A percentile compares a stretch with the other conserved stretches of the same genome.
These are phyloP conservation scores for Imleria badia DNA, from an alignment of 768 basidiomycete species.

Conservation along the genomic window DNA sequence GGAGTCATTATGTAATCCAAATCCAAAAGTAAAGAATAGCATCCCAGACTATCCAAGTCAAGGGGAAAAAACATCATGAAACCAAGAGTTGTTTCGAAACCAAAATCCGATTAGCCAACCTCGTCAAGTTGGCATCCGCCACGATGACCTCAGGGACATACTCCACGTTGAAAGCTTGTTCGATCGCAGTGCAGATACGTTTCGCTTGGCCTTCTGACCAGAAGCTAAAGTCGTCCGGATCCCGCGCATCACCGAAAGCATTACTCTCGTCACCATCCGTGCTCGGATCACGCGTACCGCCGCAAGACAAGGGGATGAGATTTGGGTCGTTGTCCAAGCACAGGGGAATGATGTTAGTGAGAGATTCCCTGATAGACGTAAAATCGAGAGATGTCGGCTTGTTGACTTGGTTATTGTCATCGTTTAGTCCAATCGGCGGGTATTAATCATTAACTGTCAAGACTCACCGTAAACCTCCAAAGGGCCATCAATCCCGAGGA, in stretches of 20 bases:
- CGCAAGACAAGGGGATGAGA: conserved; percentile 72
- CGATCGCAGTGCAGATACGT: conserved; percentile 76
- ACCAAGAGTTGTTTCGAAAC: conserved; percentile 64
- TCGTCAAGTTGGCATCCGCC: conserved; percentile 90
- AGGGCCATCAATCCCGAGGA: conserved; percentile 82
- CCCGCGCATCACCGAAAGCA: conserved; percentile 44
- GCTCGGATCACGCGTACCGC: conserved; percentile 30
- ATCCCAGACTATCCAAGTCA: background rate
- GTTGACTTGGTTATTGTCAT: conserved; percentile 51
- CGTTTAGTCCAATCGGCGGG: background rate
- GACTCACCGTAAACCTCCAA: conserved; percentile 84
- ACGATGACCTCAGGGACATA: conserved; percentile 88
- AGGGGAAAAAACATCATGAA: conserved; percentile 4
- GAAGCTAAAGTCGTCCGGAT: conserved; percentile 93
- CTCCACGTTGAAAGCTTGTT: conserved; percentile 85
- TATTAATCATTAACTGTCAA: background rate
- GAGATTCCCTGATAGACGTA: conserved; percentile 57
- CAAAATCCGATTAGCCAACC: conserved; percentile 80
- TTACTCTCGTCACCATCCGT: conserved; percentile 8
- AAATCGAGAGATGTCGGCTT: conserved; percentile 66
- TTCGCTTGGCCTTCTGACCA: conserved; percentile 91
- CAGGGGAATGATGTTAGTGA: conserved; percentile 77
- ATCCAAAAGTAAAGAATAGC: too few relatives aligned
- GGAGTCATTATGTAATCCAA: too few relatives aligned
- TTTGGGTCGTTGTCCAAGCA: conserved; percentile 87